phyloP scores from a whole-genome alignment of 2,329 filamentous ascomycete species.

The Emergomyces africanus region DNA sequence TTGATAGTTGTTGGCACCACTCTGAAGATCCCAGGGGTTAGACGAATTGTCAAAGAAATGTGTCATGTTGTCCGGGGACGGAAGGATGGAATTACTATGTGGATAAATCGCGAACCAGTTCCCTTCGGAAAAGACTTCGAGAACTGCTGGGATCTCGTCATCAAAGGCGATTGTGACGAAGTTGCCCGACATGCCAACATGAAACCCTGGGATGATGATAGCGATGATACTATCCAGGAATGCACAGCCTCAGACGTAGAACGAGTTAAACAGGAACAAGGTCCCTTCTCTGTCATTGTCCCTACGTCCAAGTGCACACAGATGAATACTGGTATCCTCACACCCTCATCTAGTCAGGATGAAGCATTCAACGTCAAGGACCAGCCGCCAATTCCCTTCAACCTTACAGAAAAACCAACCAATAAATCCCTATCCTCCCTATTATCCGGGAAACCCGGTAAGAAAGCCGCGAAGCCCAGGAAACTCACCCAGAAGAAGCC shows the following conservation, averaged over 20 bases:
- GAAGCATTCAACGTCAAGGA: slow-evolving; percentile 17
- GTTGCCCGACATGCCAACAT: slow-evolving; percentile 61
- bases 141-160: slow-evolving; percentile 84
- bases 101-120: slow-evolving; percentile 84
- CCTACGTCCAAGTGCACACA: slow-evolving; percentile 26
- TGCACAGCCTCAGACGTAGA: slow-evolving; percentile 35
- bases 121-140: slow-evolving; percentile 75
- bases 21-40: slow-evolving; percentile 85
- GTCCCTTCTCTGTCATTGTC: slow-evolving; percentile 29
- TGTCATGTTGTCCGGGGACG: slow-evolving; percentile 69
- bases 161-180: slow-evolving; percentile 76
- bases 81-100: slow-evolving; percentile 74
- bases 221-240: slow-evolving; percentile 28
- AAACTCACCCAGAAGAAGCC: slow-evolving; percentile 3
- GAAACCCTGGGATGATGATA: slow-evolving; percentile 43
- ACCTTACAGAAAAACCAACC: not conserved
- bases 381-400: slow-evolving; percentile 7
- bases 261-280: slow-evolving; percentile 26
- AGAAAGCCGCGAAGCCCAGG: slow-evolving; percentile 7
- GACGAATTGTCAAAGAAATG: slow-evolving; percentile 79
- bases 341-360: slow-evolving; percentile 31
- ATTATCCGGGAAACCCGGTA: slow-evolving; percentile 18
- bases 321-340: slow-evolving; percentile 25
- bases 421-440: slow-evolving; percentile 3
- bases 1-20: slow-evolving; percentile 93